Percentiles rank a stretch among this genome's conserved stretches.
Conservation (phyloP, 441 rosid genomes). For the Geranium incanum region DNA sequence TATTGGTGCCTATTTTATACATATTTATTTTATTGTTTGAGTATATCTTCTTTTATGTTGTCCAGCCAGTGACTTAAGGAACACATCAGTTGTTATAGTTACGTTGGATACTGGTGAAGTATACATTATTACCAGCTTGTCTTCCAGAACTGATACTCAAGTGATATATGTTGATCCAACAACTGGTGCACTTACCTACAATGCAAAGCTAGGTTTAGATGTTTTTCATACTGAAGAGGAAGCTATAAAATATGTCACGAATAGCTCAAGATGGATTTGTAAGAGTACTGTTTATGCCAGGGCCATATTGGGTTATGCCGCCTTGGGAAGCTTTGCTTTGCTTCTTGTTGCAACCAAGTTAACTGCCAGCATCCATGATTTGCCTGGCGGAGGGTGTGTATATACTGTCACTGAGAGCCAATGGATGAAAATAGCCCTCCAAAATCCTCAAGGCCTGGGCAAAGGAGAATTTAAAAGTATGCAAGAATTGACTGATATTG, state of each 20-base stretch:
- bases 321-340: slow-evolving; percentile 66
- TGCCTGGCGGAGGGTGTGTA: slow-evolving; percentile 93
- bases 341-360: slow-evolving; percentile 83
- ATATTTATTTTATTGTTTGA: neutral
- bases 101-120: slow-evolving; percentile 70
- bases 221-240: slow-evolving; percentile 67
- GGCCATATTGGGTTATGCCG: slow-evolving; percentile 82
- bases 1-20: neutral
- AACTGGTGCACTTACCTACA: slow-evolving; percentile 59
- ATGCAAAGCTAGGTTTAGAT: slow-evolving; percentile 59
- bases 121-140: slow-evolving; percentile 61
- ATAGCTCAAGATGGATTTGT: slow-evolving; percentile 51
- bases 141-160: slow-evolving; percentile 58
- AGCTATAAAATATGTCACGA: slow-evolving; percentile 61
- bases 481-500: slow-evolving; percentile 82
- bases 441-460: slow-evolving; percentile 75
- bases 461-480: slow-evolving; percentile 78
- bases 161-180: slow-evolving; percentile 85
- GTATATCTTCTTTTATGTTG: neutral
- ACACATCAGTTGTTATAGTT: slow-evolving; percentile 59
- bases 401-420: slow-evolving; percentile 76
- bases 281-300: slow-evolving; percentile 47
- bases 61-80: slow-evolving; percentile 48
- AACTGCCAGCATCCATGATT: slow-evolving; percentile 52
- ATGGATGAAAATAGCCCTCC: slow-evolving; percentile 76